Conservation (phyloP, 192 early-diverging fungal species). For the Rhizoclosmatium globosum region DNA sequence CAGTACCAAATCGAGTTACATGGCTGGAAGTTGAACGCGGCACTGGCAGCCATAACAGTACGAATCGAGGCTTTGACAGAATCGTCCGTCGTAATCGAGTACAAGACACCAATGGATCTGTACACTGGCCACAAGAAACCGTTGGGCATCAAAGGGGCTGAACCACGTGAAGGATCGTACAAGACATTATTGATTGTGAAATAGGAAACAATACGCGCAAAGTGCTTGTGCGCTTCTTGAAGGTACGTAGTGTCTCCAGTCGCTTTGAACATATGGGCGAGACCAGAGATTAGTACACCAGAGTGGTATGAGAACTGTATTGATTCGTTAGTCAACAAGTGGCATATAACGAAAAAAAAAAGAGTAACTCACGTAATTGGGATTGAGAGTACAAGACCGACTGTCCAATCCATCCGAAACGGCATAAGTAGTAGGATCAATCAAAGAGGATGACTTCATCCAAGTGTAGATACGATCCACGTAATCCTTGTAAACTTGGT, state of each 20-base stretch:
- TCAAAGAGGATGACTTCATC: conserved; percentile 35
- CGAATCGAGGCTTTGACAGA: background rate
- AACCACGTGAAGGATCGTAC: background rate
- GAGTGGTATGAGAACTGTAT: conserved; percentile 24
- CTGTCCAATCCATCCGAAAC: conserved; percentile 22
- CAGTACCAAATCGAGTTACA: conserved; percentile 24
- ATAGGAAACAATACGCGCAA: background rate
- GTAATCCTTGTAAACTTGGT: conserved; percentile 40
- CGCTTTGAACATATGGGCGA: conserved; percentile 20
- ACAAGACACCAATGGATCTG: conserved; percentile 21
- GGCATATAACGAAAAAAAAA: too few species aligned
- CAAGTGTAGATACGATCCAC: conserved; percentile 46
- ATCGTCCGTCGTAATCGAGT: background rate
- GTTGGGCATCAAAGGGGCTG: background rate
- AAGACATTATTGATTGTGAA: conserved; percentile 23
- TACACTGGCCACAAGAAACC: conserved; percentile 17
- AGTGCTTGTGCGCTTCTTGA: conserved; percentile 28
- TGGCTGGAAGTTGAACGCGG: background rate
- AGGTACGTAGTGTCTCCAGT: conserved; percentile 30
- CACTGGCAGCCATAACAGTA: conserved; percentile 2
- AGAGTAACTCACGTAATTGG: background rate
- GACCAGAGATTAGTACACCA: conserved; percentile 28
- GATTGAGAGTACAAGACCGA: background rate
- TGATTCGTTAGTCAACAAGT: background rate
- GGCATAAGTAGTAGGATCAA: background rate